Conservation (phyloP, 2,329 filamentous ascomycete species). For the Hymenoscyphus fructigenus region DNA sequence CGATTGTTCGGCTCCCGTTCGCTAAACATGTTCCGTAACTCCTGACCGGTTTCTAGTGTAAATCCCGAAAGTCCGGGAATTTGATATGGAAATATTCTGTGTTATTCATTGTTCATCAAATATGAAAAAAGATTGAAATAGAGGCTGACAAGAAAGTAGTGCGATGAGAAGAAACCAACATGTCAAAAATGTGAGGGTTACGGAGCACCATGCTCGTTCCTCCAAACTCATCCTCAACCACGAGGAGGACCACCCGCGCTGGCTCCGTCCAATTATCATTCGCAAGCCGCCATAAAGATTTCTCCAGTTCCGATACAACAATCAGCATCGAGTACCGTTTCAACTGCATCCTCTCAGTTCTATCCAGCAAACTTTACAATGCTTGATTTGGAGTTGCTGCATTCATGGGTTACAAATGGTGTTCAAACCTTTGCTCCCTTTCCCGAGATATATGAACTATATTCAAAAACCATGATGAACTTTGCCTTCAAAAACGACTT, state of each 20-base stretch:
- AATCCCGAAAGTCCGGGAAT: not conserved
- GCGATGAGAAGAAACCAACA: constrained; percentile 33
- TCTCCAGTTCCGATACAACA: not conserved
- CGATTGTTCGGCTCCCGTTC: too few species aligned
- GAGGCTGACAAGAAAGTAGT: constrained; percentile 21
- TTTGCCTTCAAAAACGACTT: constrained; percentile 34
- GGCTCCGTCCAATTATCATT: not conserved
- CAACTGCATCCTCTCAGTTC: not conserved
- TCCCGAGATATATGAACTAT: constrained; percentile 18
- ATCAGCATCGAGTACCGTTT: not conserved
- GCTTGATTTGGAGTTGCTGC: constrained; percentile 45
- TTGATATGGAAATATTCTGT: not conserved
- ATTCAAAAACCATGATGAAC: constrained; percentile 29
- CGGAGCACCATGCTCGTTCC: constrained; percentile 31
- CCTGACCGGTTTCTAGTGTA: too few species aligned
- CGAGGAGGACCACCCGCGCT: not conserved
- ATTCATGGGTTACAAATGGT: constrained; percentile 44
- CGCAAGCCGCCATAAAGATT: not conserved
- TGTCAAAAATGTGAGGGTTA: constrained; percentile 32
- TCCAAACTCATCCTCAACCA: constrained; percentile 10
- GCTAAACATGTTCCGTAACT: too few species aligned
- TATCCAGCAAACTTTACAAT: constrained; percentile 26
- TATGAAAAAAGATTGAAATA: not conserved
- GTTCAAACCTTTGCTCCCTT: constrained; percentile 25
- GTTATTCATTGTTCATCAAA: not conserved